A percentile compares a stretch with the other conserved stretches of the same genome.
phyloP scores from a whole-genome alignment of 306 rosid genomes.

The Aeschynomene evenia region DNA sequence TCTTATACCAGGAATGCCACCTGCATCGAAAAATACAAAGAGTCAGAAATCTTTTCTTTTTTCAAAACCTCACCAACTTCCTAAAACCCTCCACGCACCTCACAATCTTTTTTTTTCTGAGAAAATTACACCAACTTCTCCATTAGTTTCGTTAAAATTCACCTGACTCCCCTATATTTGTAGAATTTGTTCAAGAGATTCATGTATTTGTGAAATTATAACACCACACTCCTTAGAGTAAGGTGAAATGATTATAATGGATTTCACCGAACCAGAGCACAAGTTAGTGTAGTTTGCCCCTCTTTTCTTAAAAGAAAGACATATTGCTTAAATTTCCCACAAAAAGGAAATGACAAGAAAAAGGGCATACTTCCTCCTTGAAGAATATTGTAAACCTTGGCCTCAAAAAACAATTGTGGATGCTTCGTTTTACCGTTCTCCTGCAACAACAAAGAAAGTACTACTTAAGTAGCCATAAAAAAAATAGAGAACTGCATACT shows the following conservation, averaged over 20 bases:
- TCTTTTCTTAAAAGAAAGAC: background rate
- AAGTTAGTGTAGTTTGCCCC: too few species aligned
- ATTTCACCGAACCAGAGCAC: too few species aligned
- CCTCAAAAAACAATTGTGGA: slow-evolving; percentile 90
- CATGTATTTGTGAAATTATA: too few species aligned
- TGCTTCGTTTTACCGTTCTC: slow-evolving; percentile 91
- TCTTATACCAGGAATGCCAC: slow-evolving; percentile 54
- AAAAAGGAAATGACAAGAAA: background rate
- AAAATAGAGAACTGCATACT: background rate
- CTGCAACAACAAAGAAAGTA: slow-evolving; percentile 43
- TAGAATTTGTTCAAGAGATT: too few species aligned
- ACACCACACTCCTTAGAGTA: too few species aligned
- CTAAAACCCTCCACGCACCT: background rate
- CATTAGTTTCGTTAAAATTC: too few species aligned
- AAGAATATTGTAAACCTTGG: slow-evolving; percentile 80
- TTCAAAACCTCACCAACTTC: background rate
- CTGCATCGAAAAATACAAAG: slow-evolving; percentile 12
- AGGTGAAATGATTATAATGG: too few species aligned
- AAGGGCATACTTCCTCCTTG: slow-evolving; percentile 91
- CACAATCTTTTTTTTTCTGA: background rate
- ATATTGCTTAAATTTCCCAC: background rate
- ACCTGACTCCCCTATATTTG: too few species aligned
- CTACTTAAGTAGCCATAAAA: too few species aligned
- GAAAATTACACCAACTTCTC: too few species aligned
- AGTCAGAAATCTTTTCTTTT: background rate